phyloP scores from a whole-genome alignment of 169 alveolate species.

The Amoebophrya sp. region DNA sequence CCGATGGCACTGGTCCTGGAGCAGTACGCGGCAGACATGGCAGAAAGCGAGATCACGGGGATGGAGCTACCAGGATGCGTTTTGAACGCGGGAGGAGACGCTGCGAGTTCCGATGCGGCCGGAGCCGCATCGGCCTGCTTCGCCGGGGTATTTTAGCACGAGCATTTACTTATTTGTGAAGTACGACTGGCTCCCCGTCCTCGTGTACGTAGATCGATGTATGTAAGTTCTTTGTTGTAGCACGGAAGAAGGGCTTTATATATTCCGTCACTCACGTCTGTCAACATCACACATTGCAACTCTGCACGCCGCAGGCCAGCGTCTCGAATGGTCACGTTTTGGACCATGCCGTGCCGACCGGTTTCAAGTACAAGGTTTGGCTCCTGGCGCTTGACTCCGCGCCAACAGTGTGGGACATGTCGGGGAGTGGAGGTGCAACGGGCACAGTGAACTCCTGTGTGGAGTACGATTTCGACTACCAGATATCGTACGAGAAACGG shows the following conservation, averaged over 20 bases:
- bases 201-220: not conserved
- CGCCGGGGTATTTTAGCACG: no score
- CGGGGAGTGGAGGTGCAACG: not conserved
- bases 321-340: constrained; percentile 23
- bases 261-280: not conserved
- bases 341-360: constrained; percentile 36
- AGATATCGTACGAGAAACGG: constrained; percentile 19
- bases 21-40: not conserved
- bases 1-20: not conserved
- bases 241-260: not conserved
- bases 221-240: not conserved
- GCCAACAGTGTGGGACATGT: not conserved
- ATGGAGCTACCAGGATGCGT: no score
- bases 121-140: no score
- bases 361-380: constrained; percentile 10
- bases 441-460: constrained; percentile 7
- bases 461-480: constrained; percentile 24
- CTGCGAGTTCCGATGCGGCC: constrained; percentile 5
- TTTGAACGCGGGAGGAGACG: no score
- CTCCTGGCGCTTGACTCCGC: not conserved
- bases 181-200: no score
- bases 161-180: no score
- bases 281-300: not conserved
- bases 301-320: constrained; percentile 19
- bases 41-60: no score